Evolutionary conservation across 2,329 filamentous ascomycete genomes (phyloP).

Genomic region (Monilinia fructigena): DNA sequence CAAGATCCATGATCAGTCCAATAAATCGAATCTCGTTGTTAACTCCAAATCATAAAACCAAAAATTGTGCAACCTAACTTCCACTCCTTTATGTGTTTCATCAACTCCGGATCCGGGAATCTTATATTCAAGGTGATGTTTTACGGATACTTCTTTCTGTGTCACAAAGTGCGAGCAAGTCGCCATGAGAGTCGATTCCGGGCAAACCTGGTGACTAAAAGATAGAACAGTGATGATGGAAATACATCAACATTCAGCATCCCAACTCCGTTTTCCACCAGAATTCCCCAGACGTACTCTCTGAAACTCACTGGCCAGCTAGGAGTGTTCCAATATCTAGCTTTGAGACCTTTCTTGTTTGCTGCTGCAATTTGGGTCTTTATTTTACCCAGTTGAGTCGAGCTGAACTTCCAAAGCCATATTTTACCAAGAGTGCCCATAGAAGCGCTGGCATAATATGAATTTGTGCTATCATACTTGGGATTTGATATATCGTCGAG

Average conservation of each 20-base stretch:
- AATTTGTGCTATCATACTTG: conserved; percentile 35
- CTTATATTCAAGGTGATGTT: no score
- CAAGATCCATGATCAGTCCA: no score
- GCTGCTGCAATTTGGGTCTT: conserved; percentile 37
- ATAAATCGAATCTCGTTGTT: background rate
- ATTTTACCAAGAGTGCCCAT: conserved; percentile 22
- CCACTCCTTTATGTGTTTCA: no score
- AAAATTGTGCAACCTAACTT: no score
- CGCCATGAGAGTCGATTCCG: background rate
- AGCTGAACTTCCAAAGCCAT: conserved; percentile 23
- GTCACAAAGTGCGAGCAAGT: background rate
- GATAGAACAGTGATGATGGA: conserved; percentile 11
- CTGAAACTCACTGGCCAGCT: conserved; percentile 43
- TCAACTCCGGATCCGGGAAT: no score
- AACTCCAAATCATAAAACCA: background rate
- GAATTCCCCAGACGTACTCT: conserved; percentile 44
- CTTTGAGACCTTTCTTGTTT: conserved; percentile 42
- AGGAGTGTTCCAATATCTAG: conserved; percentile 47
- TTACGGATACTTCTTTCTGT: background rate
- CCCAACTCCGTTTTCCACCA: conserved; percentile 43
- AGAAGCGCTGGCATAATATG: conserved; percentile 37
- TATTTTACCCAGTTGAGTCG: conserved; percentile 31
- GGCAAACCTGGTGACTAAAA: conserved; percentile 4
- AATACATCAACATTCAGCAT: conserved; percentile 45
- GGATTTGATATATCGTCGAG: conserved; percentile 34